Base-by-base conservation (phyloP, 768 basidiomycete species). In the Termitomyces sp. region DNA sequence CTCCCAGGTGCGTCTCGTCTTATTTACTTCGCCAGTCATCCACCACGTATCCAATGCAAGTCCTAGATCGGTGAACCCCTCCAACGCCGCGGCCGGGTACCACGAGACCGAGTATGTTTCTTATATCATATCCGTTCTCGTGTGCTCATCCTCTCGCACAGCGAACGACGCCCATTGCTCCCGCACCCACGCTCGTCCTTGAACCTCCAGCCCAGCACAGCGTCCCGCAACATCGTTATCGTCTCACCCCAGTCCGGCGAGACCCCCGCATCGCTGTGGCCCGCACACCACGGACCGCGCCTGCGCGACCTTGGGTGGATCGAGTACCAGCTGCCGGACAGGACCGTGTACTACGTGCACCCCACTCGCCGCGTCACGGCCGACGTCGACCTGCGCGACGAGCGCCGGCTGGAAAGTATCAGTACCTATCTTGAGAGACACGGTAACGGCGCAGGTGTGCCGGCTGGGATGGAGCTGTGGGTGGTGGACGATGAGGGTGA, bases 251-350 rank as follows among this genome's bases (percentile, higher is more conserved):
- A 62, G 55, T 64, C 69, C 23, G 55, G 55, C 33, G 45, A 46
- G 2, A 59, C 63, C 1, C 54, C 67, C 21, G 56, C 60, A 23
- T 57, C 58, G 41, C 55, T 56, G 33, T 64, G 37, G 60, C 61
- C 57, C 50, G 33, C 63, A 56, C 68, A 70, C 56, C 56, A 53
- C 23, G 54, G 61, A 14, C 73, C 71, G 17, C 69, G 71, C 3
- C 71, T 81, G 5, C 76, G 76, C 60, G 75, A 79, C 12, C 78
- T 85, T 19, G 91, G 91, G 3, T 92, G 90, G 90, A 74, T 81
- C 48, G 87, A 86, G 64, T 83, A 88, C 65, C 74, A 79, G 21
- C 80, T 93, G n/a, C 90, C 91, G 1, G 87, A 91, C 62, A 82
- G 81, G 10, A 71, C 79, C 4, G 72, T 80, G 37, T 93, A 93